Evolutionary conservation across 768 basidiomycete genomes (phyloP), one percentile per base, ranked within the genome.

Genomic region (Boletus tomentosulus): DNA sequence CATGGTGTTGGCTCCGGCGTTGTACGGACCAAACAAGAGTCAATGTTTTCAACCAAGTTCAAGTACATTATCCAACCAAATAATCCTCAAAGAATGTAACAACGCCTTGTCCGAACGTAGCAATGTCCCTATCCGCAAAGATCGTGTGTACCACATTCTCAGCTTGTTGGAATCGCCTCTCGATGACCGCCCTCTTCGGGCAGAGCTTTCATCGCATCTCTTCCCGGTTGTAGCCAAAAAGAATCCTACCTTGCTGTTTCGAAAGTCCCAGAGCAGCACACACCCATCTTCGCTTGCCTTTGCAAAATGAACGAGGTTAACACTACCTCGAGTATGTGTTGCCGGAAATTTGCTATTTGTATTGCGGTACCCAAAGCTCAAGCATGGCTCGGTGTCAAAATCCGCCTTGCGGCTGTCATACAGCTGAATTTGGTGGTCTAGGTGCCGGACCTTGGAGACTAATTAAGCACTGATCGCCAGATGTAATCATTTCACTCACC

Each of bases 251-350:
- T 75, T 75, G 13, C 54, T 57, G 48, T 78, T 77, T 30, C 81
- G 73, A 65, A 73, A 77, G 61, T 82, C 82, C 78, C 79, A 80
- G 28, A 79, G 59, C 12, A 73, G 61, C 28, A 80, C 70, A 28
- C 57, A 58, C 16, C 76, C 75, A 57, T 81, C 79, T 33, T 68
- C 66, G 61, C 70, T 78, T 16, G 77, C 76, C 53, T 74, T 76
- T 35, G 72, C 74, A 64, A 79, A 82, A 54, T 76, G 70, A 48
- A 67, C 70, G 53, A 66, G 67, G 60, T 63, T 62, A 46, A 64
- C 72, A 60, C 70, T 76, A 56, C 80, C 79, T 50, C 74, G 71
- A 38, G 66, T 67, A 53, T 68, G 71, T 31, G 66, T 61, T 31
- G 57, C 55, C 33, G 63, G 48, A 50, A 65, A 60, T 39, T 62